Evolutionary conservation across 1,284 basidiomycete genomes (phyloP).

Genomic region (Porphyrellus sp.): DNA sequence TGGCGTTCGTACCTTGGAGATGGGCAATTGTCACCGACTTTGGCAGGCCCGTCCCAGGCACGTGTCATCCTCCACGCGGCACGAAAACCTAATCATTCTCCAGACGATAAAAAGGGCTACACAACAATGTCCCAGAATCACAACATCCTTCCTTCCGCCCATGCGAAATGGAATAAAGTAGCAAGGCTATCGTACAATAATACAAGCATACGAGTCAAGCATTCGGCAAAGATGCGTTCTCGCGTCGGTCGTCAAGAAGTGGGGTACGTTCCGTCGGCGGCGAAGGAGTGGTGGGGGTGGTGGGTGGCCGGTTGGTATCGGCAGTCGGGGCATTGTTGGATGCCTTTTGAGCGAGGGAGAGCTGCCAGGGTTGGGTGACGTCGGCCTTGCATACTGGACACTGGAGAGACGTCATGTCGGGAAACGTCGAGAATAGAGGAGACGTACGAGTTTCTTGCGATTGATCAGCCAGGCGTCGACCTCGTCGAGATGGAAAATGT

Average conservation of each 20-base stretch:
- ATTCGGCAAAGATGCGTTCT: conserved; percentile 13
- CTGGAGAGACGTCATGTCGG: conserved; percentile 39
- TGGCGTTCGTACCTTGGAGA: conserved; percentile 28
- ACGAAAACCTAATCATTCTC: conserved; percentile 23
- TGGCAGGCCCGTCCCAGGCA: conserved; percentile 5
- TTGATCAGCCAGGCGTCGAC: conserved; percentile 88
- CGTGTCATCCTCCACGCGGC: conserved; percentile 9
- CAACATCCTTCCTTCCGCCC: not conserved
- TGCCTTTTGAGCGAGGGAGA: conserved; percentile 17
- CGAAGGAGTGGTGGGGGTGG: conserved; percentile 9
- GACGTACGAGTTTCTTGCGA: conserved; percentile 81
- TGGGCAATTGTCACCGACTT: conserved; percentile 13
- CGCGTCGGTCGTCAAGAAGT: conserved; percentile 30
- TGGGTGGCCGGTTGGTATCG: conserved; percentile 5
- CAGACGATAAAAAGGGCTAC: conserved; percentile 19
- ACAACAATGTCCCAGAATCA: conserved; percentile 7
- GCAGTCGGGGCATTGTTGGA: conserved; percentile 5
- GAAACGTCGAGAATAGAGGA: not conserved
- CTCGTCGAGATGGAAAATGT: conserved; percentile 84
- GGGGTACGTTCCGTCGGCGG: conserved; percentile 39
- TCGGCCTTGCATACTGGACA: conserved; percentile 88
- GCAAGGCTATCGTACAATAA: conserved; percentile 27
- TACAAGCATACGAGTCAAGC: conserved; percentile 21
- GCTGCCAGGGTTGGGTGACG: conserved; percentile 63
- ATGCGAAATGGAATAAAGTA: conserved; percentile 13